Evolutionary conservation across 441 rosid genomes (phyloP).

Genomic region (Adansonia madagascariensis): DNA sequence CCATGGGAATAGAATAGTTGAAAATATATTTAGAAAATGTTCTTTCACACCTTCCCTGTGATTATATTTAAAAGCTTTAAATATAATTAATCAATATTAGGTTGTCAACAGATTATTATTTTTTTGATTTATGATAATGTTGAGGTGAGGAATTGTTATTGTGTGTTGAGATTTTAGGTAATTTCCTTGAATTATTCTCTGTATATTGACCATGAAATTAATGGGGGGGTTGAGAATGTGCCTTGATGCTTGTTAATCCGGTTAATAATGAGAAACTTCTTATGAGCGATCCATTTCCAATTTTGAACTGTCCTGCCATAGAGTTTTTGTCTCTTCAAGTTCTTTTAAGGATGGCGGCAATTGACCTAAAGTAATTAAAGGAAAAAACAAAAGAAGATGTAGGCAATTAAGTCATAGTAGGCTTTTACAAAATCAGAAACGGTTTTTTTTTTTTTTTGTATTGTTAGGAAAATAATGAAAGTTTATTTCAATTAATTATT

Average conservation of each 20-base stretch:
- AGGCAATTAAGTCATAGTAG: background rate
- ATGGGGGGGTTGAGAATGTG: background rate
- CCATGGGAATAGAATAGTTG: constrained; percentile 6
- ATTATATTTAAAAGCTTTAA: background rate
- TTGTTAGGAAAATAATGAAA: background rate
- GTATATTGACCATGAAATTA: background rate
- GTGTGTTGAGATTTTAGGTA: background rate
- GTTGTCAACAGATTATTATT: background rate
- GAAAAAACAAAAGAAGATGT: background rate
- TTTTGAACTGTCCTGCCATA: background rate
- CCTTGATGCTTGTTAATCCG: constrained; percentile 12
- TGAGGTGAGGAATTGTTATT: background rate
- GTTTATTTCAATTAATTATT: background rate
- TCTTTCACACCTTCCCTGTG: background rate
- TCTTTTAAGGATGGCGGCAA: background rate
- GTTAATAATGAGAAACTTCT: constrained; percentile 12
- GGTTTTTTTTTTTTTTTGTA: background rate
- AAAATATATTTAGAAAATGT: background rate
- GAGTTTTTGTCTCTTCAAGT: background rate
- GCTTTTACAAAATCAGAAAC: background rate
- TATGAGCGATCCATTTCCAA: constrained; percentile 13
- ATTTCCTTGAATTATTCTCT: background rate
- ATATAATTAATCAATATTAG: background rate
- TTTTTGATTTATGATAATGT: background rate
- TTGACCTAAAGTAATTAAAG: background rate